Evolutionary conservation across 2,329 filamentous ascomycete species (phyloP).

Genomic region (Leptographium lundbergii): DNA sequence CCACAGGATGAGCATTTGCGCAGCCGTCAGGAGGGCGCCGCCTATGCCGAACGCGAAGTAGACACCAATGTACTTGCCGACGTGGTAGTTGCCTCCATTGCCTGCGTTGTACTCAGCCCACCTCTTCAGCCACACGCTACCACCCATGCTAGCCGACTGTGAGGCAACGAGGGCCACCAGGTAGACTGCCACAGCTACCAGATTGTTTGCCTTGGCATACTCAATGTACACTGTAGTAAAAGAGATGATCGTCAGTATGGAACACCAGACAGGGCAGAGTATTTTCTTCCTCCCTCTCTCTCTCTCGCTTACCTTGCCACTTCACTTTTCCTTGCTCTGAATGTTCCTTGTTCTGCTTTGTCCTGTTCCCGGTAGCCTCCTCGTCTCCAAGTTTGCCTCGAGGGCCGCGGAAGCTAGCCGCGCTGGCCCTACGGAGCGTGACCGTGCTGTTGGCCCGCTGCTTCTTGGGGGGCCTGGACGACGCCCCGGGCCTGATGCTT

Average conservation of each 20-base stretch:
- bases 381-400: conserved; percentile 78
- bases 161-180: conserved; percentile 62
- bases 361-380: conserved; percentile 62
- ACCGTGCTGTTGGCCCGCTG: conserved; percentile 54
- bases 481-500: conserved; percentile 49
- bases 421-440: conserved; percentile 80
- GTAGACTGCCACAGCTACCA: conserved; percentile 73
- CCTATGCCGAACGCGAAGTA: conserved; percentile 94
- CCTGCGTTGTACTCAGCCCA: conserved; percentile 75
- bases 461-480: conserved; percentile 29
- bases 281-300: conserved; percentile 9
- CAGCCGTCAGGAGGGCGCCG: conserved; percentile 68
- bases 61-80: conserved; percentile 85
- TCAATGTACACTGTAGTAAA: conserved; percentile 59
- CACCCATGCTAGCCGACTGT: conserved; percentile 71
- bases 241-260: background rate
- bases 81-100: conserved; percentile 54
- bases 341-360: conserved; percentile 76
- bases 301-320: conserved; percentile 45
- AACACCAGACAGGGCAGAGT: background rate
- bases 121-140: conserved; percentile 83
- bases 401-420: conserved; percentile 77
- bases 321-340: conserved; percentile 95
- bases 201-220: conserved; percentile 90
- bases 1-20: conserved; percentile 93